phyloP scores from a whole-genome alignment of 805 yeast species.

The Candida nemodendra region DNA sequence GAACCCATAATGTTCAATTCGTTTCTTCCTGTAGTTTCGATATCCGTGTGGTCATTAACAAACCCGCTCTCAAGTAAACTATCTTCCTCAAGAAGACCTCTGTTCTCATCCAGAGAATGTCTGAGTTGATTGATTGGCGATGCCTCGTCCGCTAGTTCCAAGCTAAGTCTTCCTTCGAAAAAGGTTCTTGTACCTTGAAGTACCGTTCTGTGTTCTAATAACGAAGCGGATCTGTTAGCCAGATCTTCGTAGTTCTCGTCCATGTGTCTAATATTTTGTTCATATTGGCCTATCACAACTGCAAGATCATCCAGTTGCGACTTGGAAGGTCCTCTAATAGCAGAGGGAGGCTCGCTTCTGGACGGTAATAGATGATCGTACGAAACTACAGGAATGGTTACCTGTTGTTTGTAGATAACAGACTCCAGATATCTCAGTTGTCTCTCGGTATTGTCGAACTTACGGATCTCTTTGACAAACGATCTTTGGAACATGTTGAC shows the following conservation, averaged over 20 bases:
- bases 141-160: conserved; percentile 30
- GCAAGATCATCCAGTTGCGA: conserved; percentile 72
- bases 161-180: conserved; percentile 32
- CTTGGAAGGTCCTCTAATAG: conserved; percentile 33
- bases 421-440: conserved; percentile 61
- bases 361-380: conserved; percentile 27
- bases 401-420: conserved; percentile 50
- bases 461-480: conserved; percentile 83
- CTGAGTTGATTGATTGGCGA: conserved; percentile 28
- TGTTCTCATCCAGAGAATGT: conserved; percentile 26
- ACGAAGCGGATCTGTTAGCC: conserved; percentile 50
- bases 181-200: conserved; percentile 35
- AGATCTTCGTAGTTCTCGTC: conserved; percentile 66
- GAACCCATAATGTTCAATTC: conserved; percentile 35
- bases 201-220: conserved; percentile 71
- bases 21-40: conserved; percentile 31
- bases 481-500: conserved; percentile 86
- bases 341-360: conserved; percentile 7
- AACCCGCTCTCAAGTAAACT: conserved; percentile 22
- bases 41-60: conserved; percentile 4
- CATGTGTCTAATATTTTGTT: conserved; percentile 68
- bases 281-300: conserved; percentile 58
- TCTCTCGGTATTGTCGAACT: conserved; percentile 82
- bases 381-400: conserved; percentile 29
- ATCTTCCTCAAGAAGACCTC: conserved; percentile 26